Evolutionary conservation across 2,329 filamentous ascomycete genomes (phyloP).

Genomic region (Colletotrichum sp.): DNA sequence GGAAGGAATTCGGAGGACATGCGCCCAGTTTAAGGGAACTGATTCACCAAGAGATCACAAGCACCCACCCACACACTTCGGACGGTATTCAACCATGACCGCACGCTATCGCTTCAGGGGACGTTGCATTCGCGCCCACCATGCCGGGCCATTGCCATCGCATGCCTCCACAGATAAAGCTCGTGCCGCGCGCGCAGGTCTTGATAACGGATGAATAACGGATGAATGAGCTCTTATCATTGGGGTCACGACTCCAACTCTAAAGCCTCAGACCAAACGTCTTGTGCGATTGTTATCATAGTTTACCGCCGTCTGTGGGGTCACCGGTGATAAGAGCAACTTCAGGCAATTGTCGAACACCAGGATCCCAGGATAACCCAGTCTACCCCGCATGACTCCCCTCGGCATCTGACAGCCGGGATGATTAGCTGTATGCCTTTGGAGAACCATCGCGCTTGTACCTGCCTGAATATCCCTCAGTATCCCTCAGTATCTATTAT

Average conservation of each 20-base stretch:
- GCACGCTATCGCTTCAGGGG: neutral
- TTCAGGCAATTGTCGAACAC: neutral
- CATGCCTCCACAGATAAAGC: neutral
- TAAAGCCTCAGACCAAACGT: neutral
- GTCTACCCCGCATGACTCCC: slow-evolving; percentile 2
- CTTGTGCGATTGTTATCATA: neutral
- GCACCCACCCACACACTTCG: neutral
- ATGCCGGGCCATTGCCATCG: neutral
- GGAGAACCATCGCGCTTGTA: neutral
- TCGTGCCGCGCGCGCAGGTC: neutral
- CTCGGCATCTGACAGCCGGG: neutral
- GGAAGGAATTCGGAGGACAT: neutral
- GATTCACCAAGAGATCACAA: neutral
- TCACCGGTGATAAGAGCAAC: neutral
- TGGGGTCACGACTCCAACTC: slow-evolving; percentile 10
- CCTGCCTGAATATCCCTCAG: neutral
- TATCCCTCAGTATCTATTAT: neutral
- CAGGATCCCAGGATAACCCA: neutral
- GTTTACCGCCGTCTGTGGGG: neutral
- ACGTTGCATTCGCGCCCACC: slow-evolving; percentile 1
- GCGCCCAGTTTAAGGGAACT: neutral
- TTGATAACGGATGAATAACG: neutral
- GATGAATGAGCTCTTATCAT: neutral
- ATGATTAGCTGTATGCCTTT: neutral
- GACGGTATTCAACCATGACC: neutral